These are phyloP conservation scores for Claviceps citrina DNA, from an alignment of 2,329 filamentous ascomycete species.

Conservation along the genomic window DNA sequence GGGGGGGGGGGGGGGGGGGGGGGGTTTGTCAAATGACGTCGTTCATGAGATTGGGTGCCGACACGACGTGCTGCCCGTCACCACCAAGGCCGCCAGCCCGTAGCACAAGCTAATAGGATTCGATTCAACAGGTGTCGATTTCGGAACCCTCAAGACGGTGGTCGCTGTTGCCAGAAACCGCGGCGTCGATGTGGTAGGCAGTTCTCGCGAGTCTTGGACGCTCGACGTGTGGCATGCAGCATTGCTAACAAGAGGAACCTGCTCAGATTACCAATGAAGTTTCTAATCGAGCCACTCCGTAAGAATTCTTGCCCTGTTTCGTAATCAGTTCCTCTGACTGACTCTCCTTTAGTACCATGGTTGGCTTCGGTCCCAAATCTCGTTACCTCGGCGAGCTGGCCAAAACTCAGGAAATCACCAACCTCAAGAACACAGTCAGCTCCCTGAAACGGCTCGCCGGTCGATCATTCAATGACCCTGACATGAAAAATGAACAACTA, in stretches of 20 bases:
- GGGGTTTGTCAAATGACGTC: neutral
- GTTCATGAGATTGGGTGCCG: neutral
- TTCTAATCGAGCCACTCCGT: conserved; percentile 95
- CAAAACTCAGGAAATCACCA: conserved; percentile 98
- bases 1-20: too few relatives aligned
- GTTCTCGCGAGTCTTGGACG: conserved; percentile 2
- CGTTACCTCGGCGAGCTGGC: conserved; percentile 89
- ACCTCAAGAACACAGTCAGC: conserved; percentile 96
- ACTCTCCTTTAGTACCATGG: conserved; percentile 52
- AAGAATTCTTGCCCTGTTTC: conserved; percentile 21
- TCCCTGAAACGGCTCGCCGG: conserved; percentile 87
- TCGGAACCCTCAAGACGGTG: conserved; percentile 92
- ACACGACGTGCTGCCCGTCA: neutral
- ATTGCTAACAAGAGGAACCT: neutral
- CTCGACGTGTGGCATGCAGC: too few relatives aligned
- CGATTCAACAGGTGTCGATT: conserved; percentile 55
- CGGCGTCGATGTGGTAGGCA: conserved; percentile 94
- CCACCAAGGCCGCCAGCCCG: neutral
- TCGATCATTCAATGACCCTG: conserved; percentile 73
- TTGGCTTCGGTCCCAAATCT: conserved; percentile 86
- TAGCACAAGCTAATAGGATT: conserved; percentile 7
- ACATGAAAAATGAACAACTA: conserved; percentile 83
- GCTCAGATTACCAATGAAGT: conserved; percentile 92
- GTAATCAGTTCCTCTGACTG: neutral
- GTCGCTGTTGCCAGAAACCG: conserved; percentile 96